A percentile compares a stretch with the other conserved stretches of the same genome.
Conservation (phyloP, 2,329 filamentous ascomycete genomes). For the Plenodomus biglobosus region DNA sequence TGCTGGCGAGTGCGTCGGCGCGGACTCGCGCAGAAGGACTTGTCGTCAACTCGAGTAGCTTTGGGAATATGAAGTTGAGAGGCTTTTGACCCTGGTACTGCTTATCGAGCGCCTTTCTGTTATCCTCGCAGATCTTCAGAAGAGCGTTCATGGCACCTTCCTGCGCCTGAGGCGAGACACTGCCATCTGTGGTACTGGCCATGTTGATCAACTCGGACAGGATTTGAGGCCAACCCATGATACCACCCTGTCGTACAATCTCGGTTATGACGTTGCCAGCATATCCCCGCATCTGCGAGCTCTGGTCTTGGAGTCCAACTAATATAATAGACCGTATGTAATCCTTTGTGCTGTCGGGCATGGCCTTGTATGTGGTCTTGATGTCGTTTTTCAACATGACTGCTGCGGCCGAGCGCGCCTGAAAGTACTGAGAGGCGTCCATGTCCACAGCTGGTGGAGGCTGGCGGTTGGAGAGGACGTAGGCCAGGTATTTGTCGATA, state of each 20-base stretch:
- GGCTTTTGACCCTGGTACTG: constrained; percentile 88
- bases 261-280: constrained; percentile 95
- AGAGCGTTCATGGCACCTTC: constrained; percentile 93
- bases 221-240: constrained; percentile 89
- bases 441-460: constrained; percentile 62
- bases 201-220: constrained; percentile 79
- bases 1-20: constrained; percentile 74
- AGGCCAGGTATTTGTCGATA: constrained; percentile 96
- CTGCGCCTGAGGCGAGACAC: constrained; percentile 70
- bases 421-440: constrained; percentile 64
- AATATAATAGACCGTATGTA: constrained; percentile 81
- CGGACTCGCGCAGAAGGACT: constrained; percentile 76
- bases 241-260: constrained; percentile 77
- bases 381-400: constrained; percentile 97
- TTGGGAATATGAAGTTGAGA: constrained; percentile 83
- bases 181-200: constrained; percentile 71
- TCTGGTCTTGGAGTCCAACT: constrained; percentile 76
- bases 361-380: constrained; percentile 70
- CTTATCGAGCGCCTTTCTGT: constrained; percentile 79
- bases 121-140: constrained; percentile 96
- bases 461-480: constrained; percentile 75
- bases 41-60: constrained; percentile 83
- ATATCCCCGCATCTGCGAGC: constrained; percentile 80
- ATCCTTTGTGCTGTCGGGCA: constrained; percentile 70
- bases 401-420: constrained; percentile 82